Base-by-base conservation (phyloP, 495 filamentous ascomycete species). In the Poronia punctata region DNA sequence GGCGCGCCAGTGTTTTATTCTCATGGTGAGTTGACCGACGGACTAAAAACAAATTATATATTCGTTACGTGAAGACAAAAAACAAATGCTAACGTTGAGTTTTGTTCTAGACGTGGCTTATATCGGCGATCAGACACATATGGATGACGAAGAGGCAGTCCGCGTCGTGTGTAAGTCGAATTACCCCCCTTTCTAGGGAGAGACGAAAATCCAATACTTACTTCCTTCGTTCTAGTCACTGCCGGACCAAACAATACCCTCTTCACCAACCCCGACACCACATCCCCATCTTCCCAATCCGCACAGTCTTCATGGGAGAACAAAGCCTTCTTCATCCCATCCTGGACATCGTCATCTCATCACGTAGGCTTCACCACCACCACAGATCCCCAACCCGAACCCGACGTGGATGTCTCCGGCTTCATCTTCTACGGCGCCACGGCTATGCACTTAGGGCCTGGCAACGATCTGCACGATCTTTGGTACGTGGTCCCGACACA, bases 371-470 rank as follows among this genome's bases (percentile, higher is more conserved):
- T 40, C 12, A 40, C 38, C 11, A 29, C 24, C 17, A 12, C n/a
- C n/a, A n/a, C n/a, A 29, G 17, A 20, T 10, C 18, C 7, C 17
- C n/a, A 14, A n/a, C 25, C 8, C 17, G 10, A 27, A 39, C 26
- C 7, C 18, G 38, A 31, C 12, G 24, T 24, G 16, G 38, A 40
- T 28, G 32, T 28, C 19, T 3, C 5, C 1, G 38, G 38, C 3
- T 40, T 40, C 38, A 17, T 40, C 11, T 40, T 40, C 38, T 40
- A 40, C 38, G 38, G 19, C 5, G 38, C 26, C 18, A 30, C 26
- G 17, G 27, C 27, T 11, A 26, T 40, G 19, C 38, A 40, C 19
- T n/a, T 15, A 28, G 24, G 19, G 26, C 26, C 26, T 7, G 38
- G 32, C 16, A 40, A 31, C 14, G 12, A 17, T 0, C 38, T 40